phyloP scores from a whole-genome alignment of 2,329 filamentous ascomycete species.

The Paecilomyces fulvus region DNA sequence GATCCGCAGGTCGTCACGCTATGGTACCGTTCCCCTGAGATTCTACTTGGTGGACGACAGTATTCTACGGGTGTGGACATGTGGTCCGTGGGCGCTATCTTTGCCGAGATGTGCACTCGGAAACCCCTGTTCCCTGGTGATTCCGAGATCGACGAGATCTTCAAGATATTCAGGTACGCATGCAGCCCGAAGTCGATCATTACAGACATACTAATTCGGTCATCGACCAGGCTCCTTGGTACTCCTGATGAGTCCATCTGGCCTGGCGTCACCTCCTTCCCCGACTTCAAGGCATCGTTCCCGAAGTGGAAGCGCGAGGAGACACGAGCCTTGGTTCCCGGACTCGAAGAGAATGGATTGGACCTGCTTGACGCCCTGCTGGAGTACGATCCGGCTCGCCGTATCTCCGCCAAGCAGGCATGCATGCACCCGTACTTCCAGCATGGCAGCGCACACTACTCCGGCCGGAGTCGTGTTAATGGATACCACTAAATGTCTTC shows the following conservation, averaged over 20 bases:
- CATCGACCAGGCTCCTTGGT: slow-evolving; percentile 55
- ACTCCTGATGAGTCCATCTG: slow-evolving; percentile 75
- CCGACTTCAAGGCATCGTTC: slow-evolving; percentile 86
- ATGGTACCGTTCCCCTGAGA: slow-evolving; percentile 88
- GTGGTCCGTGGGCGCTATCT: slow-evolving; percentile 93
- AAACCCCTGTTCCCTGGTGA: slow-evolving; percentile 90
- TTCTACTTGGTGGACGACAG: slow-evolving; percentile 79
- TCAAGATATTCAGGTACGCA: slow-evolving; percentile 80
- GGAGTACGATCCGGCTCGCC: slow-evolving; percentile 76
- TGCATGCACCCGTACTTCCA: slow-evolving; percentile 78
- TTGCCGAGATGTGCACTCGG: slow-evolving; percentile 91
- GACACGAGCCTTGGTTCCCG: slow-evolving; percentile 57
- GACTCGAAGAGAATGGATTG: slow-evolving; percentile 55
- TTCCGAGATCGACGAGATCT: slow-evolving; percentile 88
- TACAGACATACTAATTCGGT: background rate
- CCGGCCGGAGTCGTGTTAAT: slow-evolving; percentile 32
- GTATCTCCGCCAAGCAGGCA: slow-evolving; percentile 83
- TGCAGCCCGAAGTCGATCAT: slow-evolving; percentile 2
- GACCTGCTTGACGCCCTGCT: slow-evolving; percentile 57
- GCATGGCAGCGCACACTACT: slow-evolving; percentile 41
- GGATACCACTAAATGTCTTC: slow-evolving; percentile 28
- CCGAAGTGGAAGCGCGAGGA: slow-evolving; percentile 78
- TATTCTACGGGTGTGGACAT: slow-evolving; percentile 94
- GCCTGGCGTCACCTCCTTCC: slow-evolving; percentile 91
- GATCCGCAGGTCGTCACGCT: slow-evolving; percentile 65